Conservation (phyloP, 345 rosid species). For the Conringia planisiliqua region DNA sequence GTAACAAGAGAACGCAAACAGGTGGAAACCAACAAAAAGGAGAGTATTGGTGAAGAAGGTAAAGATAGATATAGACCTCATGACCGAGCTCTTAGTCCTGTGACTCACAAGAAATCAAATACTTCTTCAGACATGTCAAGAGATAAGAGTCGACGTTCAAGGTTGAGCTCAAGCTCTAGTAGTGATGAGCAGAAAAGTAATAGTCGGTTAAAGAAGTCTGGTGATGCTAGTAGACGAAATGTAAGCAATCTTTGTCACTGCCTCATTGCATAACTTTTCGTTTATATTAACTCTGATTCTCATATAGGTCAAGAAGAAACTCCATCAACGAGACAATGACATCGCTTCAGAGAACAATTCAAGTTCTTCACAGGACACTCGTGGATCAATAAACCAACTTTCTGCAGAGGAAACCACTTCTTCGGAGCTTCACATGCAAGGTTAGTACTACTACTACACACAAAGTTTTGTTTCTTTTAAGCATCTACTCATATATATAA, state of each 20-base stretch:
- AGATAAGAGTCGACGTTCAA: constrained; percentile 21
- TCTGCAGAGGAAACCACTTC: constrained; percentile 32
- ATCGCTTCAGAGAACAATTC: constrained; percentile 21
- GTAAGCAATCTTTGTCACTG: constrained; percentile 26
- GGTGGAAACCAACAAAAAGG: constrained; percentile 33
- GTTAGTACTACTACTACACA: constrained; percentile 31
- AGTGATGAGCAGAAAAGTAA: constrained; percentile 30
- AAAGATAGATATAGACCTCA: constrained; percentile 37
- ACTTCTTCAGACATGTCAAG: constrained; percentile 21
- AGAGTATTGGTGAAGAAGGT: constrained; percentile 38
- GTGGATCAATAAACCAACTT: constrained; percentile 23
- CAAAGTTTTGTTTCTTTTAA: not conserved
- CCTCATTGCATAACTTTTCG: not conserved
- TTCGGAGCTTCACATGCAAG: constrained; percentile 42
- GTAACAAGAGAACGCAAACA: constrained; percentile 29
- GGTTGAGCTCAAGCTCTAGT: constrained; percentile 32
- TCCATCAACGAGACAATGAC: constrained; percentile 37
- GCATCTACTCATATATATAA: not conserved
- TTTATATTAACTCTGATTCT: not conserved
- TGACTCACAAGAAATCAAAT: constrained; percentile 37
- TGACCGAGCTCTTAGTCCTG: constrained; percentile 34
- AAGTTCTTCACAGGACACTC: constrained; percentile 1
- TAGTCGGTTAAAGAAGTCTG: constrained; percentile 27
- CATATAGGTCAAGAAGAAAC: constrained; percentile 43
- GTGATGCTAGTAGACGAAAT: constrained; percentile 16